A percentile compares a stretch with the other conserved stretches of the same genome.
Conservation (phyloP, 2,329 filamentous ascomycete genomes). For the Lachnellula willkommii region DNA sequence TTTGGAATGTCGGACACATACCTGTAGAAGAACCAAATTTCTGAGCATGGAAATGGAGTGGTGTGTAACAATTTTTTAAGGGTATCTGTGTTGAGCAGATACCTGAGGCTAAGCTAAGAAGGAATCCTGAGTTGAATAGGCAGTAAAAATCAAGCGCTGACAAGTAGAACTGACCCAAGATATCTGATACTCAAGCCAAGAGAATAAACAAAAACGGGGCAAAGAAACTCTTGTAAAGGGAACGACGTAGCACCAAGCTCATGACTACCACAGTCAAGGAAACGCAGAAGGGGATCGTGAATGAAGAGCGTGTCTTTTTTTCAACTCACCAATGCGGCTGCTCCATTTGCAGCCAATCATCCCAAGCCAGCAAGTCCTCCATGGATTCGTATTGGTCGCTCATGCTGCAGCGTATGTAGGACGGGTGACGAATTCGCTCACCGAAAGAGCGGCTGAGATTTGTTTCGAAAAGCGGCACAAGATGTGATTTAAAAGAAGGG, state of each 20-base stretch:
- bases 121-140: neutral
- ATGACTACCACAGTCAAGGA: no score
- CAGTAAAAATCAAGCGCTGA: neutral
- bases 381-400: neutral
- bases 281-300: no score
- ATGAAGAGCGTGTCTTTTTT: slow-evolving; percentile 6
- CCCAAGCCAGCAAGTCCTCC: slow-evolving; percentile 2
- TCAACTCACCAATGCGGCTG: slow-evolving; percentile 7
- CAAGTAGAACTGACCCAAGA: neutral
- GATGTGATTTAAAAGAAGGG: neutral
- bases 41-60: no score
- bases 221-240: no score
- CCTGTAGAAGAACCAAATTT: no score
- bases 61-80: neutral
- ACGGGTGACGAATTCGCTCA: neutral
- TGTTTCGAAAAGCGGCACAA: neutral
- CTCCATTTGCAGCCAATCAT: slow-evolving; percentile 6
- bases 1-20: no score
- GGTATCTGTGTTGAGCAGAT: neutral
- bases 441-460: neutral
- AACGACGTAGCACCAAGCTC: no score
- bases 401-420: neutral
- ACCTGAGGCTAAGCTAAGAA: neutral
- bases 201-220: no score
- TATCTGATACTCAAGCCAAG: no score